Percentiles rank a stretch among this genome's conserved stretches.
phyloP scores from a whole-genome alignment of 352 stramenopile genomes.

The Chrysophaeum taylorii region DNA sequence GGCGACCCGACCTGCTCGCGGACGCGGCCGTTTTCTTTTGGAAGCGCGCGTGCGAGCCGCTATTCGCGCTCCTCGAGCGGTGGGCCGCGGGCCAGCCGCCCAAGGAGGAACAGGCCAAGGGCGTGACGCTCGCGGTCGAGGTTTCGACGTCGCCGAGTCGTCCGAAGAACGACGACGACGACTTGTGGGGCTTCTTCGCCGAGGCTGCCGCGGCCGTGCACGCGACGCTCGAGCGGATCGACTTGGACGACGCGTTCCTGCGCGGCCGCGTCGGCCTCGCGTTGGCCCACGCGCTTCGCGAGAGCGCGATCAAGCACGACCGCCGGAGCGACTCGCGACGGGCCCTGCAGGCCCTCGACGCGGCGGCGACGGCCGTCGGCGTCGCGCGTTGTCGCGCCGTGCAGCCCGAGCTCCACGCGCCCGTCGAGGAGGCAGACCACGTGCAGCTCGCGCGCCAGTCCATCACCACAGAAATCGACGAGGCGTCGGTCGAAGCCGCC shows the following conservation, averaged over 20 bases:
- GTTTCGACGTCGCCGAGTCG: no score
- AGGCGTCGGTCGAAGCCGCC: not conserved
- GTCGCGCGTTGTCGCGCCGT: not conserved
- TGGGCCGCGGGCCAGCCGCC: not conserved
- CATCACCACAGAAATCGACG: conserved; percentile 1
- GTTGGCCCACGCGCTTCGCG: conserved; percentile 14
- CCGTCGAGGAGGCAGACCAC: conserved; percentile 1
- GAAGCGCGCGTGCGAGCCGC: not conserved
- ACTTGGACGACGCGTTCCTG: conserved; percentile 19
- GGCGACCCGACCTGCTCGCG: conserved; percentile 15
- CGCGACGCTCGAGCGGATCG: not conserved
- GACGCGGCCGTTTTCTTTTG: conserved; percentile 13
- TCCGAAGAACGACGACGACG: not conserved
- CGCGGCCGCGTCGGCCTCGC: conserved; percentile 2
- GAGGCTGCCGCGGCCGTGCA: conserved; percentile 5
- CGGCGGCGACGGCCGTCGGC: not conserved
- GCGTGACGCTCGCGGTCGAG: not conserved
- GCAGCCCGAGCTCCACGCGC: conserved; percentile 18
- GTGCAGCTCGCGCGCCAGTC: conserved; percentile 3
- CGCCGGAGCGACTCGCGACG: not conserved
- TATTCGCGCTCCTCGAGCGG: conserved; percentile 5
- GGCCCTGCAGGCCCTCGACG: conserved; percentile 8
- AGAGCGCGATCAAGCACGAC: conserved; percentile 1
- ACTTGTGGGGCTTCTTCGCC: not conserved
- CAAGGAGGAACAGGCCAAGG: not conserved